Conservation (phyloP, 306 rosid species). For the Canavalia gladiata region DNA sequence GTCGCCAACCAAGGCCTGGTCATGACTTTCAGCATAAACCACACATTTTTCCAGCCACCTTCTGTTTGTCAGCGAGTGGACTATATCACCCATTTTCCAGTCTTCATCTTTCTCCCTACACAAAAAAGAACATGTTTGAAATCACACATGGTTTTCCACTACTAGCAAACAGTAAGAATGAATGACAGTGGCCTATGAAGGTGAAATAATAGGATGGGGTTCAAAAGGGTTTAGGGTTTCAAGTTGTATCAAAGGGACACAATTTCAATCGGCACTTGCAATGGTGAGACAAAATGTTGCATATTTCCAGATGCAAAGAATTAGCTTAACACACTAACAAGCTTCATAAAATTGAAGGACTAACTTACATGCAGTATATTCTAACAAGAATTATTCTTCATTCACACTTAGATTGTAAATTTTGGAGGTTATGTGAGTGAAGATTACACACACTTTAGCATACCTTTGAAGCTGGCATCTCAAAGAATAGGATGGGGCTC, state of each 20-base stretch:
- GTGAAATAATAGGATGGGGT: constrained; percentile 23
- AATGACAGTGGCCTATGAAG: constrained; percentile 14
- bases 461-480: constrained; percentile 21
- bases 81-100: constrained; percentile 87
- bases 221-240: constrained; percentile 19
- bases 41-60: constrained; percentile 97
- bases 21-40: constrained; percentile 98
- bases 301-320: constrained; percentile 21
- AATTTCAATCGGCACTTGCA: constrained; percentile 27
- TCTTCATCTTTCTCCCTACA: constrained; percentile 81
- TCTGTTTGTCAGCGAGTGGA: constrained; percentile 87
- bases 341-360: neutral
- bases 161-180: constrained; percentile 35
- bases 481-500: neutral
- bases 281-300: constrained; percentile 26
- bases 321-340: constrained; percentile 25
- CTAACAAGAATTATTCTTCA: constrained; percentile 11
- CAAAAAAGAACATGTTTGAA: constrained; percentile 13
- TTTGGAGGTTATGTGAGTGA: constrained; percentile 19
- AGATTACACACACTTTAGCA: constrained; percentile 22
- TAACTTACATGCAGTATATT: constrained; percentile 35
- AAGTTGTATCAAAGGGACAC: constrained; percentile 17
- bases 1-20: constrained; percentile 99
- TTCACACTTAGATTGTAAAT: constrained; percentile 1
- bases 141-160: constrained; percentile 15